A percentile compares a stretch with the other conserved stretches of the same genome.
These are phyloP conservation scores for Aspergillus novoparasiticus DNA, from an alignment of 2,329 filamentous ascomycete genomes.

Conservation along the genomic window DNA sequence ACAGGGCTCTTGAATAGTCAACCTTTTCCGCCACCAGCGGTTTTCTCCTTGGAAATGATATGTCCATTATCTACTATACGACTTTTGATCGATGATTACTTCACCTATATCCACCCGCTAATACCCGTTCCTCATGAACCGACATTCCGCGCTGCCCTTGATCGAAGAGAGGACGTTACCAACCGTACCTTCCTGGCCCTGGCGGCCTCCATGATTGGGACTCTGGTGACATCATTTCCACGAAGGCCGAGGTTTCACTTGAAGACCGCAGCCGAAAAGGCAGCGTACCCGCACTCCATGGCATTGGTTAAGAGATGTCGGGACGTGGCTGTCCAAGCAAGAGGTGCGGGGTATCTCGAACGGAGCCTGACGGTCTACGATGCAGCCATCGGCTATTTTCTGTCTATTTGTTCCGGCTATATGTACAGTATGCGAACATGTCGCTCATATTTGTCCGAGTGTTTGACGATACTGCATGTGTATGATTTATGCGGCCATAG, in stretches of 20 bases:
- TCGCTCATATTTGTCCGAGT: constrained; percentile 48
- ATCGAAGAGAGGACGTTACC: constrained; percentile 44
- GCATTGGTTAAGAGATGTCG: constrained; percentile 47
- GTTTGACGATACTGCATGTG: constrained; percentile 44
- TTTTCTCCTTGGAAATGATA: constrained; percentile 54
- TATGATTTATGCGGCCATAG: constrained; percentile 40
- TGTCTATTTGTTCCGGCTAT: constrained; percentile 45
- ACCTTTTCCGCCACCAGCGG: constrained; percentile 40
- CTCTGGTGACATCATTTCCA: constrained; percentile 48
- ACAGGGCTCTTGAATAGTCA: constrained; percentile 18
- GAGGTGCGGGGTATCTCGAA: constrained; percentile 48
- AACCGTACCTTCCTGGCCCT: constrained; percentile 48
- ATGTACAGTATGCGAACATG: constrained; percentile 42
- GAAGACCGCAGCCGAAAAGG: constrained; percentile 38
- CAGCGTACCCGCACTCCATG: constrained; percentile 46
- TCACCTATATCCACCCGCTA: constrained; percentile 51
- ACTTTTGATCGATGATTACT: constrained; percentile 49
- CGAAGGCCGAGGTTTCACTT: constrained; percentile 46
- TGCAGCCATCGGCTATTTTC: constrained; percentile 48
- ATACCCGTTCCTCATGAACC: constrained; percentile 51
- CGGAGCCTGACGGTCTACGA: constrained; percentile 47
- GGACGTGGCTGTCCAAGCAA: constrained; percentile 46
- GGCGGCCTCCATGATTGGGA: constrained; percentile 49
- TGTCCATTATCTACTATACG: constrained; percentile 45
- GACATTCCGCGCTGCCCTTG: constrained; percentile 48